These are phyloP conservation scores for Chlorella sp. DNA, from an alignment of 139 green algal genomes.

Conservation along the genomic window DNA sequence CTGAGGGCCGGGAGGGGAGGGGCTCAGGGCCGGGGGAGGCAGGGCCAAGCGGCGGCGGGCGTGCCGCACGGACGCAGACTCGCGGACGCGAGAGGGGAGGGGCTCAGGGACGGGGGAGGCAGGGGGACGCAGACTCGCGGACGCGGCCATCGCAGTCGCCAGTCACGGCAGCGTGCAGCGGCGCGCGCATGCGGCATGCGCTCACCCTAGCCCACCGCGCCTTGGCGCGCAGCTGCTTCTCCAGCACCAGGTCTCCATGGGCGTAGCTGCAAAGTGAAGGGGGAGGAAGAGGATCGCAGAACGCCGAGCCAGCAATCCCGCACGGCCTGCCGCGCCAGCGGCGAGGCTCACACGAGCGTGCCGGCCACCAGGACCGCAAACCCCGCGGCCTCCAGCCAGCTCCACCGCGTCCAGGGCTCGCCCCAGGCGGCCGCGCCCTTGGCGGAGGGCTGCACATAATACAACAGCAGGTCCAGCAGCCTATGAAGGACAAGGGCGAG, in stretches of 20 bases:
- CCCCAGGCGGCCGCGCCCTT: constrained; percentile 35
- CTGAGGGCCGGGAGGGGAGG: neutral
- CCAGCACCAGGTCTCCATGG: constrained; percentile 4
- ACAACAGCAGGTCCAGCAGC: constrained; percentile 65
- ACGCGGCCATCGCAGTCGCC: neutral
- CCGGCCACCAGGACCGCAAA: constrained; percentile 15
- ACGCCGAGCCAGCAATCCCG: too few relatives aligned
- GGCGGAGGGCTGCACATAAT: constrained; percentile 49
- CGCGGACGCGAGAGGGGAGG: neutral
- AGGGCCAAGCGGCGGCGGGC: neutral
- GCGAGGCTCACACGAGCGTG: constrained; percentile 1
- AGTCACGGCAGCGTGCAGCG: neutral
- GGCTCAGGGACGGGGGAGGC: neutral
- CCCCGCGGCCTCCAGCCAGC: constrained; percentile 47
- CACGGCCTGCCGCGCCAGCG: neutral
- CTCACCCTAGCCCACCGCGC: constrained; percentile 5
- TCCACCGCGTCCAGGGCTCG: constrained; percentile 60
- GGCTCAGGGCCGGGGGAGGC: neutral
- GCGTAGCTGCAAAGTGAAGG: neutral
- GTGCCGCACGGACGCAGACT: neutral
- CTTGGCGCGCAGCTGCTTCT: neutral
- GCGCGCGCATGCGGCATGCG: neutral
- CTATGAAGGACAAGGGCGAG: too few relatives aligned
- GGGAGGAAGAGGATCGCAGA: too few relatives aligned
- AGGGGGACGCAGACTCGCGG: neutral